Base-by-base conservation (phyloP, 106 monocot genomes). In the Apostasia ramifera region DNA sequence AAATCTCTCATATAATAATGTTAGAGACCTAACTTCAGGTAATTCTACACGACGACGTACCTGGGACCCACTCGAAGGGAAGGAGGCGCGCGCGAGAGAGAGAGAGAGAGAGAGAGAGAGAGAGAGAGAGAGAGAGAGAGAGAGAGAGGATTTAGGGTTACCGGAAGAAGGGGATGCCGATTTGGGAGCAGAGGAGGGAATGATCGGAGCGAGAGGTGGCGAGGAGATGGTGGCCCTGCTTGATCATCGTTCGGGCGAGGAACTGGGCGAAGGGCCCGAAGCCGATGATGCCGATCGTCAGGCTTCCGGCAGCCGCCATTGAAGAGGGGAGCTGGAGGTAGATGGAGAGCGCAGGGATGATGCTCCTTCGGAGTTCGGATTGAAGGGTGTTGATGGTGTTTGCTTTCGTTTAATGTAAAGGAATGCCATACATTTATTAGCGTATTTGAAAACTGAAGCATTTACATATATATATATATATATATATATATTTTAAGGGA, bases 181-280 rank as follows among this genome's bases (percentile, higher is more conserved):
- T 63, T 11, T 73, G 71, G 46, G 72, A 68, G 73, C 77, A 81
- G 57, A 72, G 63, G 8, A 12, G 55, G 15, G 82, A 74, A n/a
- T 78, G 51, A 53, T 82, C 82, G 61, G 82, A 82, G 45, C 77
- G 77, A 14, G 82, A 82, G 2, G 73, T 67, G 57, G 77, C 82
- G 10, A 40, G 3, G 12, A 82, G 26, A 46, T 47, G 7, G 14
- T 82, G 77, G 52, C 77, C 82, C 54, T 77, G 82, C 57, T 73
- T 63, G 57, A 77, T 48, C 70, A 78, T 58, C 45, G 77, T 77
- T 26, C 41, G 56, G 3, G 82, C 50, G 9, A 82, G 73, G 66
- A 82, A 82, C 70, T 77, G 69, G 2, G 64, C 82, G 50, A 82
- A 82, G 44, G 68, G 56, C 37, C 82, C 82, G 65, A 82, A 82